Conservation (phyloP, 1,139 yeast species). For the Sugiyamaella grinbergsii region DNA sequence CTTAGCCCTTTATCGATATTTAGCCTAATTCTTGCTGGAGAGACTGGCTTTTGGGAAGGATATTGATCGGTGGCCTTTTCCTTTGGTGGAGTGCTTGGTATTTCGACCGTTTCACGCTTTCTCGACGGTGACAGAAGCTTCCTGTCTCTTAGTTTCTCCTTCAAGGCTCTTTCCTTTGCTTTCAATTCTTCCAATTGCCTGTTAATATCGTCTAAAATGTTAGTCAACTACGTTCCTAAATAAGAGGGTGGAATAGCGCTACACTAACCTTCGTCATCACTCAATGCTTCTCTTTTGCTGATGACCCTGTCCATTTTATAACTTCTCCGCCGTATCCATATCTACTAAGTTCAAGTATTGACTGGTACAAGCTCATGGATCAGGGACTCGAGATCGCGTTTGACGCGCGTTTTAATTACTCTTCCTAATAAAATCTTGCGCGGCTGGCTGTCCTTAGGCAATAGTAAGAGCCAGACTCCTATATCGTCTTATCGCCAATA, state of each 20-base stretch:
- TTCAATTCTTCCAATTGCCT: slow-evolving; percentile 16
- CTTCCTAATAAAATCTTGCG: slow-evolving; percentile 5
- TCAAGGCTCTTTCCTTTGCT: slow-evolving; percentile 17
- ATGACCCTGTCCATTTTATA: background rate
- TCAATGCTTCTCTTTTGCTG: background rate
- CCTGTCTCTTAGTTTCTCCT: slow-evolving; percentile 3
- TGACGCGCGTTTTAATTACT: slow-evolving; percentile 2
- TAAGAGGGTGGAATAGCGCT: too few species aligned
- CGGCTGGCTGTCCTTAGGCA: too few species aligned
- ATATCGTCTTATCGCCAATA: too few species aligned
- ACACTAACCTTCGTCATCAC: slow-evolving; percentile 15
- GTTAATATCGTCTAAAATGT: slow-evolving; percentile 10
- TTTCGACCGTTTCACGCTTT: background rate
- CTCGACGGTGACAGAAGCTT: background rate
- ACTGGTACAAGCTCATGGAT: background rate
- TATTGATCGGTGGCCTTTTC: background rate
- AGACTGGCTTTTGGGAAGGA: background rate
- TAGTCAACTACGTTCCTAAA: slow-evolving; percentile 8
- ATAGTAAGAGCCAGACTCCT: too few species aligned
- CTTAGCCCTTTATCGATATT: slow-evolving; percentile 27
- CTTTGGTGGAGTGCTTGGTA: slow-evolving; percentile 19
- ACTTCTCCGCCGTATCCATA: background rate
- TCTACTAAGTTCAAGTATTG: background rate
- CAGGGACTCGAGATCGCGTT: slow-evolving; percentile 4
- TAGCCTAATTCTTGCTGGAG: slow-evolving; percentile 20